Base-by-base conservation (phyloP, 495 filamentous ascomycete genomes). In the Aspergillus heteromorphus region DNA sequence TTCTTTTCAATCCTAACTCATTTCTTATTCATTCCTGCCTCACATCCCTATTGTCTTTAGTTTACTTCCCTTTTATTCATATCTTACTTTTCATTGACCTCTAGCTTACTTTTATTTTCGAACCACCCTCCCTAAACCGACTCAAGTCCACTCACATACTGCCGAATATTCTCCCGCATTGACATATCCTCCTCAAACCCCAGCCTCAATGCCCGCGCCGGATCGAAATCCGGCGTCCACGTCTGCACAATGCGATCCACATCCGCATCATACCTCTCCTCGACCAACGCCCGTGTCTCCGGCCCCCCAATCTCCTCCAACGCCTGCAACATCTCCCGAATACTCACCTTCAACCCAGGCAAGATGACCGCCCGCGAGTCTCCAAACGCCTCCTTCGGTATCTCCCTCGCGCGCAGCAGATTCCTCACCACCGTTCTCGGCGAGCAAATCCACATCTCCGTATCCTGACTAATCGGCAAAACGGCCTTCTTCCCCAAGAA, bases 241-340 rank as follows among this genome's bases (percentile, higher is more conserved):
- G 83, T 83, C 57, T 86, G 78, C 66, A 93, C 73, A 54, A 93
- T 87, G 59, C 74, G 76, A 71, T 90, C 85, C 48, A 84, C 76
- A 31, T 72, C 77, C 49, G 79, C 75, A 66, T 91, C 83, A 61
- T 77, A 80, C 69, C 79, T 78, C 67, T 90, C 86, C 64, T 77
- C 77, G 23, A 92, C 74, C 45, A 86, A 68, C 59, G 68, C 70
- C 67, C 87, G 59, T 64, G 76, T 80, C 38, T 91, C 84, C 70
- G 84, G 74, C 0, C 89, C 88, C 1, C 84, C 88, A 25, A 88
- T 77, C 59, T 79, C 80, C 54, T 79, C 80, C 66, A 93, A 63
- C 38, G 86, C 83, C 63, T 89, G 84, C 70, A 91, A 71, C 79
- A 92, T 83, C 64, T 93, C 83, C 68, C 86, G 79, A 16, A 90